phyloP scores from a whole-genome alignment of 768 basidiomycete species.

The Trametes villosa region DNA sequence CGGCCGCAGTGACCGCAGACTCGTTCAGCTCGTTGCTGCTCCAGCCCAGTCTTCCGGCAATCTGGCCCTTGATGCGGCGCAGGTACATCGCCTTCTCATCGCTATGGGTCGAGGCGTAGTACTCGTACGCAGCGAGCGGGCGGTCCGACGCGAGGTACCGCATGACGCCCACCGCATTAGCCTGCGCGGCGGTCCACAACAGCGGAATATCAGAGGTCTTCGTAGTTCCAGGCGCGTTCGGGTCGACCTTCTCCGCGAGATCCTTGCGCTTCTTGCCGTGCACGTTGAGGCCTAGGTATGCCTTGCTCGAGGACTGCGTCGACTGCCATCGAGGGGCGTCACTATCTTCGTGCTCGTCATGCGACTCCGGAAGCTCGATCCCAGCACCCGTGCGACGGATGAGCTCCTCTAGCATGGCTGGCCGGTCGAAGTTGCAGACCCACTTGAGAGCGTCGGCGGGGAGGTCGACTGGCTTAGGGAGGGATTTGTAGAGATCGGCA shows the following conservation, averaged over 20 bases:
- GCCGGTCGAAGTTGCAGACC: constrained; percentile 47
- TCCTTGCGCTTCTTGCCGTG: constrained; percentile 67
- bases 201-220: constrained; percentile 24
- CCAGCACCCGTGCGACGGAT: constrained; percentile 55
- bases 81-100: constrained; percentile 49
- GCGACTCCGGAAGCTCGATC: constrained; percentile 26
- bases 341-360: constrained; percentile 30
- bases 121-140: constrained; percentile 54
- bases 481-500: constrained; percentile 46
- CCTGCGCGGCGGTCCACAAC: constrained; percentile 49
- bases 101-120: constrained; percentile 49
- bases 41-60: constrained; percentile 61
- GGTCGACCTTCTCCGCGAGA: constrained; percentile 54
- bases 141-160: constrained; percentile 52
- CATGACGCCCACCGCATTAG: constrained; percentile 39
- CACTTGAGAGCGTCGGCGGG: constrained; percentile 28
- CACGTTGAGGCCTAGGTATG: constrained; percentile 63
- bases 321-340: constrained; percentile 20
- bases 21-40: constrained; percentile 50
- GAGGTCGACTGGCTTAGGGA: constrained; percentile 36
- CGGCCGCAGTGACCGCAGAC: constrained; percentile 52
- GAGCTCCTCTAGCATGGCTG: constrained; percentile 58
- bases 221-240: constrained; percentile 38
- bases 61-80: constrained; percentile 41
- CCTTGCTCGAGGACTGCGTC: constrained; percentile 37